These are phyloP conservation scores for Paraphysoderma sedebokerense DNA, from an alignment of 371 early-diverging fungal species.

Conservation along the genomic window DNA sequence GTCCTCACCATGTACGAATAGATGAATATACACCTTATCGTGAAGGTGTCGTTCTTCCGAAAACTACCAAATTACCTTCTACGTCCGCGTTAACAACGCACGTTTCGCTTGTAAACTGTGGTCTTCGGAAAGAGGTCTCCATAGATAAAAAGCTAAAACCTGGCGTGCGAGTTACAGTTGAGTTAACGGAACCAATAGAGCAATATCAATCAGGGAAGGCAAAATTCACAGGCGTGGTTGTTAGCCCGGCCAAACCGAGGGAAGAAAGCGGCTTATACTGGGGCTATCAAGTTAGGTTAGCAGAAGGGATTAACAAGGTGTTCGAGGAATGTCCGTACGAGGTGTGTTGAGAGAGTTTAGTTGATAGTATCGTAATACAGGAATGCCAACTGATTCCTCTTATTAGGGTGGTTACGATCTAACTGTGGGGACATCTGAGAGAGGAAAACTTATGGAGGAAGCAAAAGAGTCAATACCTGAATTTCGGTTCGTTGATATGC, in stretches of 20 bases:
- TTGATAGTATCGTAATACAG: neutral
- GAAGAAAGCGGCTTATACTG: constrained; percentile 50
- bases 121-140: constrained; percentile 23
- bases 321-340: constrained; percentile 39
- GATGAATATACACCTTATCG: constrained; percentile 39
- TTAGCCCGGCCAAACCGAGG: constrained; percentile 40
- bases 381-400: too few relatives aligned
- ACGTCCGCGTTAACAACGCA: constrained; percentile 16
- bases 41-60: constrained; percentile 42
- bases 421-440: constrained; percentile 47
- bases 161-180: constrained; percentile 47
- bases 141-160: constrained; percentile 35
- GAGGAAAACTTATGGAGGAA: constrained; percentile 23
- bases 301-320: constrained; percentile 36
- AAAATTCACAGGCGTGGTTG: constrained; percentile 25
- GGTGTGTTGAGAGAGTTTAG: constrained; percentile 11
- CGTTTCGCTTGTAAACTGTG: constrained; percentile 42
- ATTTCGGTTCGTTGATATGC: too few relatives aligned
- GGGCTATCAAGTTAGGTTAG: constrained; percentile 52
- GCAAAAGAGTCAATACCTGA: neutral
- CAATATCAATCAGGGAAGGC: neutral
- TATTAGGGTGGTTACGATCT: constrained; percentile 44
- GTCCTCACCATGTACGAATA: constrained; percentile 46
- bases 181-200: neutral
- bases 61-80: neutral